Conservation (phyloP, 176 grass and related monocot genomes). For the Pharus latifolius region DNA sequence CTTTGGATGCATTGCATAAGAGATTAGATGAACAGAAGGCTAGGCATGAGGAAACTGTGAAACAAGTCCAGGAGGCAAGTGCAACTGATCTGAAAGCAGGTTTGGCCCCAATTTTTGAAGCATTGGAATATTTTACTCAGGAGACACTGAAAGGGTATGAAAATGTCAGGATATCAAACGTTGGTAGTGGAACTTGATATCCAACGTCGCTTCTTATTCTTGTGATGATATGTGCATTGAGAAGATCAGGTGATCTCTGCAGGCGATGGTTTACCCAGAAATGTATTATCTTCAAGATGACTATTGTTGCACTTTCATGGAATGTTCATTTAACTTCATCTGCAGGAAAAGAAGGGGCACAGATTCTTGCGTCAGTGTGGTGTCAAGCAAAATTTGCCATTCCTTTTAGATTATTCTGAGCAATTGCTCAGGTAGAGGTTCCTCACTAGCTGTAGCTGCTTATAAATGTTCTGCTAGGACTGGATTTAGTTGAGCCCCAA, state of each 20-base stretch:
- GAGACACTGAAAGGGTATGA: conserved; percentile 59
- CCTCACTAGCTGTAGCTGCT: neutral
- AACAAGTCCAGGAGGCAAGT: conserved; percentile 44
- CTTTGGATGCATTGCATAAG: conserved; percentile 51
- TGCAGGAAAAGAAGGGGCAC: neutral
- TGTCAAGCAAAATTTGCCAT: neutral
- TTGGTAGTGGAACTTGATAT: neutral
- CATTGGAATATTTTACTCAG: conserved; percentile 50
- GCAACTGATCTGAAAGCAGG: conserved; percentile 60
- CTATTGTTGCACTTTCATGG: neutral
- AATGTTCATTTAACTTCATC: neutral
- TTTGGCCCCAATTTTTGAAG: conserved; percentile 65
- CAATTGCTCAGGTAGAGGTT: neutral
- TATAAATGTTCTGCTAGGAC: neutral
- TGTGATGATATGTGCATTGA: neutral
- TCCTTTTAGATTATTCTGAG: conserved; percentile 14
- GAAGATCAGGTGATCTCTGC: neutral
- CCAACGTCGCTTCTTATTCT: neutral
- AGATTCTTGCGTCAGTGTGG: neutral
- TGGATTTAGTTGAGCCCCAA: neutral
- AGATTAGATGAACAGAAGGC: conserved; percentile 62
- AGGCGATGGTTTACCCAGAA: neutral
- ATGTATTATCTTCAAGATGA: neutral
- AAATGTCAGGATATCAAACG: conserved; percentile 41
- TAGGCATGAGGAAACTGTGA: conserved; percentile 53